Base-by-base conservation (phyloP, 352 stramenopile species). In the Blastocystis sp. region DNA sequence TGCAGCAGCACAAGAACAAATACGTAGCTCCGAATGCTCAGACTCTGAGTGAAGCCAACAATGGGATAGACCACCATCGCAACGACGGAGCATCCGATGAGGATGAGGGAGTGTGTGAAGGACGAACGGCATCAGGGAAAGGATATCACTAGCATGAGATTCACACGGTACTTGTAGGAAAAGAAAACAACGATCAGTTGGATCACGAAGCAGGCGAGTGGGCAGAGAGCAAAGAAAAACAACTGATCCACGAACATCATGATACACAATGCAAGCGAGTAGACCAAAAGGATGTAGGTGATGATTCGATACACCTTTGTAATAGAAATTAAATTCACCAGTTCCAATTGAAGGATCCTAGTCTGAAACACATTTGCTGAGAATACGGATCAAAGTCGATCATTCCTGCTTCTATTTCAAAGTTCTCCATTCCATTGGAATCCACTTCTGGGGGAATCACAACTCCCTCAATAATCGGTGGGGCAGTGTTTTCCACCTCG, bases 311-410 rank as follows among this genome's bases (percentile, higher is more conserved):
- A 50, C 8, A 30, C 53, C 53, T 43, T 82, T 50, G 62, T 82
- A n/a, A 39, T 50, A 8, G 43, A 56, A 30, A 82, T 82, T 6
- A 82, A 13, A 2, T 26, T 43, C 9, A 82, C 41, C 20, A 82
- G 26, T 30, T 82, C 73, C 1, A 66, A 53, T 65, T 82, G 43
- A 2, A 82, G 18, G 26, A 65, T 50, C 24, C 73, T 82, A 66
- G 5, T 30, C 13, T 18, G 53, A 11, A 68, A 13, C 2, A 11
- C 13, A 18, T 30, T 9, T 47, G 7, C 11, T 65, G 8, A 6
- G 6, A n/a, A 54, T 37, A 82, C 73, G 73, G 41, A 26, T 82
- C 73, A 34, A 82, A 45, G 50, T 82, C 73, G 41, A 82, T 18
- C 26, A 43, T 18, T 54, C 73, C 59, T 82, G 26, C 47, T 65